These are phyloP conservation scores for Terfezia claveryi DNA, from an alignment of 495 filamentous ascomycete species.

Conservation along the genomic window DNA sequence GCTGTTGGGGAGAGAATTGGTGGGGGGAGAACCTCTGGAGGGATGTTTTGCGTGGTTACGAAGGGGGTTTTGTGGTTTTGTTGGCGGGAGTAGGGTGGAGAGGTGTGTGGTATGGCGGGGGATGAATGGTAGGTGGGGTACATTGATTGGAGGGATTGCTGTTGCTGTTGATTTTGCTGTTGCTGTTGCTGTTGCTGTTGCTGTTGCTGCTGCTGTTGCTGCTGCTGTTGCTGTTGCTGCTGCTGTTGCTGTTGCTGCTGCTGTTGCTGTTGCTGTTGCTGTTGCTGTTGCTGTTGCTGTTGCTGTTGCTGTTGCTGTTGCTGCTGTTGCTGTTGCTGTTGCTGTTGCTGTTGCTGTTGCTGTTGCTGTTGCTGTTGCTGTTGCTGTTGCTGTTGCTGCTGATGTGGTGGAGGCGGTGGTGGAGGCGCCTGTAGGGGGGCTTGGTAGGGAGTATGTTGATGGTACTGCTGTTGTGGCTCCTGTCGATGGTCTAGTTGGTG, in stretches of 20 bases:
- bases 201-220: background rate
- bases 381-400: background rate
- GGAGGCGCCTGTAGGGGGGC: constrained; percentile 14
- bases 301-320: background rate
- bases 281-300: background rate
- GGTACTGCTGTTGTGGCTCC: background rate
- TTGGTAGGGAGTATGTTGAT: constrained; percentile 12
- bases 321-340: background rate
- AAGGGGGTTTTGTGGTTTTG: background rate
- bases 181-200: background rate
- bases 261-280: background rate
- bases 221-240: background rate
- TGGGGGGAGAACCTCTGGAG: background rate
- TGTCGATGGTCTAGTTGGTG: constrained; percentile 2
- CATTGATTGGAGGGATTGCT: background rate
- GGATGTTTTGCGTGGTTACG: background rate
- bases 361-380: background rate
- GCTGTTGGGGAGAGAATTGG: background rate
- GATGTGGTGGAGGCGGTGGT: too few species aligned
- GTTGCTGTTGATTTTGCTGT: background rate
- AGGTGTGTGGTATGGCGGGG: background rate
- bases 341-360: background rate
- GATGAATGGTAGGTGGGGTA: background rate
- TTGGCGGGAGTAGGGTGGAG: background rate
- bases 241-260: background rate